A percentile compares a stretch with the other conserved stretches of the same genome.
phyloP scores from a whole-genome alignment of 768 basidiomycete species.

The Termitomyces titanicus region DNA sequence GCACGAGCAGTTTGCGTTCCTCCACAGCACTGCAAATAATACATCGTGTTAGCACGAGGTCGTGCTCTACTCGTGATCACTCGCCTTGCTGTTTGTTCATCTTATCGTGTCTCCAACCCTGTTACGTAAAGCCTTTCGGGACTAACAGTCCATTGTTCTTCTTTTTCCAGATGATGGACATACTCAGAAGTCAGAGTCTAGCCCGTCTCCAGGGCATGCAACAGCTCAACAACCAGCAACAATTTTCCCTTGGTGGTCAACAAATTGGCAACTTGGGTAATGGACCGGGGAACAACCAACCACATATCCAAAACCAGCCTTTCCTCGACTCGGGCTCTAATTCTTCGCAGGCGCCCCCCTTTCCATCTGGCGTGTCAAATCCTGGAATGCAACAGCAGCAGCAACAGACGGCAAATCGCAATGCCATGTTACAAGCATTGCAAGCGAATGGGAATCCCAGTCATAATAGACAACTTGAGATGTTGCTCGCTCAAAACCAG shows the following conservation, averaged over 20 bases:
- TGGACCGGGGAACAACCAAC: slow-evolving; percentile 25
- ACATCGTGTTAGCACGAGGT: slow-evolving; percentile 12
- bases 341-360: slow-evolving; percentile 31
- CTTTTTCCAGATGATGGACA: slow-evolving; percentile 38
- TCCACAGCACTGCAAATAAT: slow-evolving; percentile 4
- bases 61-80: slow-evolving; percentile 10
- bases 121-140: slow-evolving; percentile 19
- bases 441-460: slow-evolving; percentile 23
- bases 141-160: slow-evolving; percentile 22
- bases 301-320: slow-evolving; percentile 22
- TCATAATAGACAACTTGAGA: slow-evolving; percentile 40
- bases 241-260: slow-evolving; percentile 36
- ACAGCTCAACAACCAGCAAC: slow-evolving; percentile 36
- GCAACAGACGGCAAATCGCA: slow-evolving; percentile 20
- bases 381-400: slow-evolving; percentile 18
- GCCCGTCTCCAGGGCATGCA: slow-evolving; percentile 34
- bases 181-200: slow-evolving; percentile 37
- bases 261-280: slow-evolving; percentile 30
- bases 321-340: slow-evolving; percentile 31
- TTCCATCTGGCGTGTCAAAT: slow-evolving; percentile 33
- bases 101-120: slow-evolving; percentile 18
- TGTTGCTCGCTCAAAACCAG: slow-evolving; percentile 46
- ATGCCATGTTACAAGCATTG: slow-evolving; percentile 35
- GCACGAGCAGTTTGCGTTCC: slow-evolving; percentile 8
- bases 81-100: slow-evolving; percentile 9